Conservation (phyloP, 139 green algal genomes). For the Monoraphidium neglectum region DNA sequence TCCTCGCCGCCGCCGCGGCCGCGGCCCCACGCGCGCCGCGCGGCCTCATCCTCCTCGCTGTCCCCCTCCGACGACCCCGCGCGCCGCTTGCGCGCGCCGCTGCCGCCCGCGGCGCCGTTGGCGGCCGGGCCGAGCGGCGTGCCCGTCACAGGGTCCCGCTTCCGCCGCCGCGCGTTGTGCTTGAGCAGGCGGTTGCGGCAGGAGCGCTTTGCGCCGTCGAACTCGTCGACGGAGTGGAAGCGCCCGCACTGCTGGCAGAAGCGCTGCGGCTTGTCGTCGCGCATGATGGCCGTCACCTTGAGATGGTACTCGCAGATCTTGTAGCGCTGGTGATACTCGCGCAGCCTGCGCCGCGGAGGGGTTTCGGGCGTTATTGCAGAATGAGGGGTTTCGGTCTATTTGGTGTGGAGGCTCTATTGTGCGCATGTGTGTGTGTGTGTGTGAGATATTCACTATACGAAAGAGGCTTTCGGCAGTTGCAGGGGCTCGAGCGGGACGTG, state of each 20-base stretch:
- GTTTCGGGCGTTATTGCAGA: too few species aligned
- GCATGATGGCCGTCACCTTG: slow-evolving; percentile 57
- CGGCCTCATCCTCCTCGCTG: slow-evolving; percentile 12
- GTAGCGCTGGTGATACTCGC: slow-evolving; percentile 82
- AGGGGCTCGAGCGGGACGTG: too few species aligned
- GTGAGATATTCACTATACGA: too few species aligned
- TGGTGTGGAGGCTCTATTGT: too few species aligned
- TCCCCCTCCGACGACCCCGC: too few species aligned
- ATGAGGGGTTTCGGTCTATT: too few species aligned
- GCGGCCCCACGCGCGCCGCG: neutral
- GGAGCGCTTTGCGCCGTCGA: slow-evolving; percentile 86
- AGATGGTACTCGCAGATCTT: slow-evolving; percentile 81
- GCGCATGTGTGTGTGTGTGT: too few species aligned
- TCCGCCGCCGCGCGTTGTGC: slow-evolving; percentile 31
- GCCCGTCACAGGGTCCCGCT: slow-evolving; percentile 4
- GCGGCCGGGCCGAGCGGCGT: neutral
- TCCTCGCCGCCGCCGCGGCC: slow-evolving; percentile 9
- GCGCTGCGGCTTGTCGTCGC: slow-evolving; percentile 63
- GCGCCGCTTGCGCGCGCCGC: too few species aligned
- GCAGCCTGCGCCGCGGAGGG: slow-evolving; percentile 29
- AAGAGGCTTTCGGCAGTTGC: too few species aligned
- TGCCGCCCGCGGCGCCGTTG: neutral
- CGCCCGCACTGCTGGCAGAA: slow-evolving; percentile 93
- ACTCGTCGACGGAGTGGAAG: slow-evolving; percentile 86
- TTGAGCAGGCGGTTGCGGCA: slow-evolving; percentile 36